Percentiles rank a stretch among this genome's conserved stretches.
phyloP scores from a whole-genome alignment of 2,329 filamentous ascomycete genomes.

The Chaetomium sp. region DNA sequence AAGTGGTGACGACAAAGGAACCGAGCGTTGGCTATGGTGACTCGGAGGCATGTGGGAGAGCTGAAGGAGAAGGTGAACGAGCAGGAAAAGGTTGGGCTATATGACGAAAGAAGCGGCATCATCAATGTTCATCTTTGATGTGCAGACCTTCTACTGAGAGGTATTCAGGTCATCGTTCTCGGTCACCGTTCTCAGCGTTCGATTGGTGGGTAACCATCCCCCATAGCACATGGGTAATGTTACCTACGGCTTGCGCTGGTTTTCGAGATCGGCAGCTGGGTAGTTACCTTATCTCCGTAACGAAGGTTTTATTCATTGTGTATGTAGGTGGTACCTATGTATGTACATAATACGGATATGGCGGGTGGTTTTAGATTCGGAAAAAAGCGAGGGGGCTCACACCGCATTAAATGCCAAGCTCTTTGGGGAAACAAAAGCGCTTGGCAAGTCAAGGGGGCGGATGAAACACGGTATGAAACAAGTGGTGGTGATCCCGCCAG shows the following conservation, averaged over 20 bases:
- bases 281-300: background rate
- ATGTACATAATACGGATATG: background rate
- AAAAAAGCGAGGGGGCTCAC: background rate
- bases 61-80: background rate
- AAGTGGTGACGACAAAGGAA: background rate
- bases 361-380: background rate
- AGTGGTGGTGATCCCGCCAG: constrained; percentile 4
- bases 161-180: no score
- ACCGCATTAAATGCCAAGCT: background rate
- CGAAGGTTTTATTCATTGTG: background rate
- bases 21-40: background rate
- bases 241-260: background rate
- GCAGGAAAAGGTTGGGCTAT: background rate
- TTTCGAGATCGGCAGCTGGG: background rate
- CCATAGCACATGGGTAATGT: background rate
- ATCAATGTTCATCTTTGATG: background rate
- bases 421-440: background rate
- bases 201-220: no score
- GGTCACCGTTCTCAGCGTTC: no score
- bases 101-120: background rate
- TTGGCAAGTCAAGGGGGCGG: constrained; percentile 6
- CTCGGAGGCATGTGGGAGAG: background rate
- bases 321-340: no score
- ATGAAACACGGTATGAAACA: constrained; percentile 20
- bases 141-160: background rate